Evolutionary conservation across 78 protist species (phyloP), one percentile per base, ranked within the genome.

Genomic region (Dictyostelium citrinum): DNA sequence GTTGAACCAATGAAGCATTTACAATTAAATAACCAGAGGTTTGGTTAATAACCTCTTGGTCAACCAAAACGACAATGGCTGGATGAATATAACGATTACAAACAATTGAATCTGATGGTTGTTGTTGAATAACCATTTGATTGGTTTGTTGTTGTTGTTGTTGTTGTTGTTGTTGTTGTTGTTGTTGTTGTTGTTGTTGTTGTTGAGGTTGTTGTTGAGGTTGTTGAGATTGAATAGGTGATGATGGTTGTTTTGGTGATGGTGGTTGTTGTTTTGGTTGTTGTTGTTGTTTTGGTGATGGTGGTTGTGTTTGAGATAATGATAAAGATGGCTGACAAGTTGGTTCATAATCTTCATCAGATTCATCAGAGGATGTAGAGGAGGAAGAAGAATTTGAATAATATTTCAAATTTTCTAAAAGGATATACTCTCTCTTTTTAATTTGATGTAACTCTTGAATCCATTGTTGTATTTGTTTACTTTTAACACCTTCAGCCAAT

Each of bases 61-160:
- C 93, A 68, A 88, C 93, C 7, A 79, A 4, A 17, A 88, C 27
- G 1, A 68, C 58, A 43, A 83, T 83, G 10, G 93, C 71, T 88
- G 93, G 93, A 20, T 78, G 85, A 46, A 88, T 78, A 49, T 88
- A 88, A 41, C 85, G 24, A 46, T 88, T 81, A 39, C 82, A 76
- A 35, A 88, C 55, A 24, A 88, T 82, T 6, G 27, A 31, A 3
- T 88, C 93, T 0, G 84, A 60, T 68, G 93, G 93, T 88, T 88
- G 93, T 46, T 88, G 93, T 61, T 67, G 75, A 46, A 88, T 67
- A 22, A 16, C n/a, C 27, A 64, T 64, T 64, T 39, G 39, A 14
- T 39, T 33, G 0, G 77, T 64, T 70, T 27, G 45, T 33, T 12
- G 41, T 39, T 0, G 55, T 14, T 8, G 58, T 74, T 77, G 82